Evolutionary conservation across 768 basidiomycete genomes (phyloP).

Genomic region (Russula sp.): DNA sequence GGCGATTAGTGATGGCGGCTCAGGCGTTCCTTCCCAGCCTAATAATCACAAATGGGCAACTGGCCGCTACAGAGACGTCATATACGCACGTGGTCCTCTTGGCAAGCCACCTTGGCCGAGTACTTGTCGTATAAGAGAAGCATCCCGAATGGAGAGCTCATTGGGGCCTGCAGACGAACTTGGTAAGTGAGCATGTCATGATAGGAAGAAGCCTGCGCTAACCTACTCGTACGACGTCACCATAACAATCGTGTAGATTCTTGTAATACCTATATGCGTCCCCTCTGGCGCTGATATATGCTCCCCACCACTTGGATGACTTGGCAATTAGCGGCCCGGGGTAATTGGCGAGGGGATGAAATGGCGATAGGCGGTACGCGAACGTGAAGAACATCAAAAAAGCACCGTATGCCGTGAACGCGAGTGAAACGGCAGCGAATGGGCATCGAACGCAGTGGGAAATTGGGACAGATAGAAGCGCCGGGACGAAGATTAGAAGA

Average conservation of each 20-base stretch:
- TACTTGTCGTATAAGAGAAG: slow-evolving; percentile 3
- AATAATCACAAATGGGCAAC: neutral
- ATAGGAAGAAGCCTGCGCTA: slow-evolving; percentile 2
- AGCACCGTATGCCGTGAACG: neutral
- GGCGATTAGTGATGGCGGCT: slow-evolving; percentile 27
- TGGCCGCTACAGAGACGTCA: neutral
- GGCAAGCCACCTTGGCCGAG: slow-evolving; percentile 20
- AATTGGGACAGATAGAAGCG: slow-evolving; percentile 7
- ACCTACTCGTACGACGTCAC: slow-evolving; percentile 37
- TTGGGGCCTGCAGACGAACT: slow-evolving; percentile 6
- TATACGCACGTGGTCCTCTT: slow-evolving; percentile 19
- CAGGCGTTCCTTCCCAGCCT: slow-evolving; percentile 16
- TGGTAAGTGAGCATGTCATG: neutral
- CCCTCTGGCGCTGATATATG: slow-evolving; percentile 34
- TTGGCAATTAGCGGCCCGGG: slow-evolving; percentile 44
- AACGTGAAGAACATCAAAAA: slow-evolving; percentile 18
- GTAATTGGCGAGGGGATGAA: slow-evolving; percentile 46
- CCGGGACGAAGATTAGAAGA: slow-evolving; percentile 8
- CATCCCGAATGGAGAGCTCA: slow-evolving; percentile 8
- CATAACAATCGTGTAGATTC: slow-evolving; percentile 32
- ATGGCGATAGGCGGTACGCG: slow-evolving; percentile 45
- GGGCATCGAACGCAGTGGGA: neutral
- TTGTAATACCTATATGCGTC: slow-evolving; percentile 31
- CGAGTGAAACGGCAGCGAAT: slow-evolving; percentile 1
- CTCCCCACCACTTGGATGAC: slow-evolving; percentile 37